Conservation (phyloP, 177 flowering plant genomes). For the Tripterygium wilfordii region DNA sequence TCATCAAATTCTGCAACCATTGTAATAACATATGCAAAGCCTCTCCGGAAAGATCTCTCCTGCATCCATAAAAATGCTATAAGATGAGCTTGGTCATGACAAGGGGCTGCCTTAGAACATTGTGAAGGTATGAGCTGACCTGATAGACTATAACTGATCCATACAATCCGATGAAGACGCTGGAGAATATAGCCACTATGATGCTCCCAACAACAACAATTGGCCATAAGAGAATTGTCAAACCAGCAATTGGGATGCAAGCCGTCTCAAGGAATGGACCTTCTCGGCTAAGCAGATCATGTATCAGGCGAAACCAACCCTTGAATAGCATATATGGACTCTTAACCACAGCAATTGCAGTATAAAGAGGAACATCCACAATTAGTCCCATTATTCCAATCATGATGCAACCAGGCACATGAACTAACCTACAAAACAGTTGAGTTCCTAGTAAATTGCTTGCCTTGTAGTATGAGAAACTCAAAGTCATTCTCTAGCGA, state of each 20-base stretch:
- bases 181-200: constrained; percentile 54
- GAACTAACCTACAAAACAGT: constrained; percentile 57
- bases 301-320: constrained; percentile 79
- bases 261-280: constrained; percentile 95
- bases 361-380: constrained; percentile 76
- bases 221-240: constrained; percentile 93
- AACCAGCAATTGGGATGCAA: constrained; percentile 90
- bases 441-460: too few relatives aligned
- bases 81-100: not conserved
- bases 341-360: constrained; percentile 68
- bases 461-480: too few relatives aligned
- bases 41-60: constrained; percentile 89
- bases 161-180: constrained; percentile 76
- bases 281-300: constrained; percentile 81
- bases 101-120: not conserved
- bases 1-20: constrained; percentile 96
- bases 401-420: constrained; percentile 70
- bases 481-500: too few relatives aligned
- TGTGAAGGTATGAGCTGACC: constrained; percentile 25
- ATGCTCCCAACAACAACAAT: constrained; percentile 72
- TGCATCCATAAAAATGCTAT: constrained; percentile 20
- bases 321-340: constrained; percentile 84
- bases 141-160: constrained; percentile 77
- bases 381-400: constrained; percentile 73
- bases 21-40: constrained; percentile 75